phyloP scores from a whole-genome alignment of 345 rosid genomes.

The Corymbia maculata region DNA sequence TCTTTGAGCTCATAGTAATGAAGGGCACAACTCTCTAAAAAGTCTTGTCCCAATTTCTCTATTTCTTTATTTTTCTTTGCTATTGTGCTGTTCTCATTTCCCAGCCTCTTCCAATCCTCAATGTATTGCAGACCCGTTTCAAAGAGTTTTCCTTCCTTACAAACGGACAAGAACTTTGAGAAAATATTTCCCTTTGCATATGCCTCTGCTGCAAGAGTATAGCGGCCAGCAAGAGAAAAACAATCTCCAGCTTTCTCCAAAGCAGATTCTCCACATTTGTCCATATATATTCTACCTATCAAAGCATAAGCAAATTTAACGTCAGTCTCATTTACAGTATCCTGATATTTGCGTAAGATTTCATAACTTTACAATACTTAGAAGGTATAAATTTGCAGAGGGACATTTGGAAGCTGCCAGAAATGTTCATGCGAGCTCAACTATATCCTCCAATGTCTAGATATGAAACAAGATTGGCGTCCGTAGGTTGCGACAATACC shows the following conservation, averaged over 20 bases:
- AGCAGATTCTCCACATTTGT: conserved; percentile 21
- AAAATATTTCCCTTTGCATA: conserved; percentile 20
- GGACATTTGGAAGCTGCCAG: not conserved
- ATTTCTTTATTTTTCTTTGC: not conserved
- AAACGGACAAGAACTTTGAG: conserved; percentile 21
- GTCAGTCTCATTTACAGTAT: not conserved
- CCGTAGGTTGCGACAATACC: not conserved
- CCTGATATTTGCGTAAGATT: not conserved
- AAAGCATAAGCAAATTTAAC: not conserved
- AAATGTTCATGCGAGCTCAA: not conserved
- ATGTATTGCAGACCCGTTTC: conserved; percentile 27
- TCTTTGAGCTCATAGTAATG: conserved; percentile 16
- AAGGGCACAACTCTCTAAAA: conserved; percentile 24
- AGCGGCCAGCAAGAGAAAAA: conserved; percentile 17
- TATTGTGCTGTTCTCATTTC: not conserved
- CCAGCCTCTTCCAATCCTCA: conserved; percentile 15
- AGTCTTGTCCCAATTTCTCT: conserved; percentile 17
- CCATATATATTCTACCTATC: conserved; percentile 28
- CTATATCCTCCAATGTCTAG: not conserved
- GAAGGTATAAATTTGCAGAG: not conserved
- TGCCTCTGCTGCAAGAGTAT: conserved; percentile 23
- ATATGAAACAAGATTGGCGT: not conserved
- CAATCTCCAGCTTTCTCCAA: conserved; percentile 38
- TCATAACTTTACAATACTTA: no score
- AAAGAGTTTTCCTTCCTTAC: conserved; percentile 29